Percentiles rank a stretch among this genome's conserved stretches.
Evolutionary conservation across 2,329 filamentous ascomycete species (phyloP).

Genomic region (Epichloe uncinata): DNA sequence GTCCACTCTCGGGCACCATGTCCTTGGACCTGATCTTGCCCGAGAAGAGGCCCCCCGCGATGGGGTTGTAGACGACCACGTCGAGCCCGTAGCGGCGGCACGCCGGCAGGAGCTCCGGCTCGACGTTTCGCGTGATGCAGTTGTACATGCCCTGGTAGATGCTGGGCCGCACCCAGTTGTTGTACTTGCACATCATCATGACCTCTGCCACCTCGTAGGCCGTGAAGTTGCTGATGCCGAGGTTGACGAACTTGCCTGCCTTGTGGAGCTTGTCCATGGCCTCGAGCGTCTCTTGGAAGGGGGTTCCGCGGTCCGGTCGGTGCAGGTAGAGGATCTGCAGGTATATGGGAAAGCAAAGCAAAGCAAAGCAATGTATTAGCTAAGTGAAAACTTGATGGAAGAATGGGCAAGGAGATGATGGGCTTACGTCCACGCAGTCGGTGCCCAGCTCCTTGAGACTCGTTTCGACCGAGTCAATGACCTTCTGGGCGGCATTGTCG

Average conservation of each 20-base stretch:
- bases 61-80: constrained; percentile 69
- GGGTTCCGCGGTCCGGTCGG: constrained; percentile 43
- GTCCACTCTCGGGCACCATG: constrained; percentile 47
- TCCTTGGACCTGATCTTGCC: constrained; percentile 64
- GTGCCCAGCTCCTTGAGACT: constrained; percentile 61
- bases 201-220: constrained; percentile 83
- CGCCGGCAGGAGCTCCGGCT: constrained; percentile 59
- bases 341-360: not conserved
- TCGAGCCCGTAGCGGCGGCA: constrained; percentile 67
- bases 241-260: constrained; percentile 67
- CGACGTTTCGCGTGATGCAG: constrained; percentile 61
- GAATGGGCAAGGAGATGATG: not conserved
- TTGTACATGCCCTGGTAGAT: constrained; percentile 89
- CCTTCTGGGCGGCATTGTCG: constrained; percentile 36
- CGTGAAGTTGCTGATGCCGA: constrained; percentile 76
- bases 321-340: constrained; percentile 25
- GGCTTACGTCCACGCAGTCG: constrained; percentile 53
- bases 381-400: too few species aligned
- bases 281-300: constrained; percentile 68
- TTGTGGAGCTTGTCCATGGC: constrained; percentile 72
- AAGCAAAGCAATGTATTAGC: not conserved
- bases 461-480: constrained; percentile 52
- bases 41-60: constrained; percentile 72
- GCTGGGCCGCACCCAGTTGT: constrained; percentile 69
- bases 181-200: constrained; percentile 63